phyloP scores from a whole-genome alignment of 352 stramenopile species.

The Phytophthora idaei region DNA sequence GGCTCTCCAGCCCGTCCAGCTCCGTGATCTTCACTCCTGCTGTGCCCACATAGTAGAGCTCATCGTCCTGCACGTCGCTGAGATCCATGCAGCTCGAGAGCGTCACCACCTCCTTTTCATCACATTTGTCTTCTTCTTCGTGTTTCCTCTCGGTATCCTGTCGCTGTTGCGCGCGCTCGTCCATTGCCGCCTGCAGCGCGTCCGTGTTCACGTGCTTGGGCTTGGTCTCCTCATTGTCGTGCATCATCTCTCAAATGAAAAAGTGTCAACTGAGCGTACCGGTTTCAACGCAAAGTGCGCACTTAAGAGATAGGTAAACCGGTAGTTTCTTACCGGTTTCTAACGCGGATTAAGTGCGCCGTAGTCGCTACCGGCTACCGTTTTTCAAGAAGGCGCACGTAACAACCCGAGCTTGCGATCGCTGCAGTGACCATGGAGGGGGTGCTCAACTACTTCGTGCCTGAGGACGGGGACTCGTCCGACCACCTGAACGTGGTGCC shows the following conservation, averaged over 20 bases:
- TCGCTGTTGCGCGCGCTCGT: conserved; percentile 29
- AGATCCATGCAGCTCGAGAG: conserved; percentile 84
- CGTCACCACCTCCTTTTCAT: conserved; percentile 36
- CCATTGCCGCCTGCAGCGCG: conserved; percentile 39
- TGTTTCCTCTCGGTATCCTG: conserved; percentile 3
- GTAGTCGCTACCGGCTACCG: neutral
- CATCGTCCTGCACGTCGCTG: conserved; percentile 56
- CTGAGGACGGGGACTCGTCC: conserved; percentile 84
- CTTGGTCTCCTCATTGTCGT: conserved; percentile 1
- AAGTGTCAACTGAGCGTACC: neutral
- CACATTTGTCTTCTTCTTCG: conserved; percentile 31
- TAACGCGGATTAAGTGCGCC: neutral
- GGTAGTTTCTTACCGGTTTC: neutral
- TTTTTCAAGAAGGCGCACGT: conserved; percentile 4
- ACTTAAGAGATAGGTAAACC: neutral
- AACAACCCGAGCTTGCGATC: conserved; percentile 14
- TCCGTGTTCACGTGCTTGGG: conserved; percentile 46
- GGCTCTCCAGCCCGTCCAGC: conserved; percentile 60
- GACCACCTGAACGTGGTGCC: conserved; percentile 88
- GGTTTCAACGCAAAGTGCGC: neutral
- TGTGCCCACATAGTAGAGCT: conserved; percentile 87
- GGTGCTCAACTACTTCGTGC: conserved; percentile 90
- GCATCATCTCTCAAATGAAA: conserved; percentile 16
- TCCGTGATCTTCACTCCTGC: conserved; percentile 78
- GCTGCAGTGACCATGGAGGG: conserved; percentile 67